Conservation (phyloP, 2,329 filamentous ascomycete genomes). For the Thermoascus crustaceus region DNA sequence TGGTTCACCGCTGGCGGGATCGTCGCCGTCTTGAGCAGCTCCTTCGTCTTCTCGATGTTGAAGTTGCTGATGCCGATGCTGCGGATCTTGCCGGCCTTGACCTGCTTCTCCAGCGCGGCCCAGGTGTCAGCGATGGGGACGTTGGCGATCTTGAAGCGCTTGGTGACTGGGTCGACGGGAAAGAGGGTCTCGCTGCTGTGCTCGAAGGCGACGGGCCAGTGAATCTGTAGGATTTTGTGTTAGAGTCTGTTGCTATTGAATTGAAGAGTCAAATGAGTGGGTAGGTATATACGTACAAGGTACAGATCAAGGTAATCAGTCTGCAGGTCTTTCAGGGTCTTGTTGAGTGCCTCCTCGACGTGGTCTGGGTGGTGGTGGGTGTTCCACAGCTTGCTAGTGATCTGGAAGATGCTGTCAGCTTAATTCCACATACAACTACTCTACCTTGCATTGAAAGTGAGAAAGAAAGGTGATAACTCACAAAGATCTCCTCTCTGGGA, state of each 20-base stretch:
- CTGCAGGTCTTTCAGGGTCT: conserved; percentile 43
- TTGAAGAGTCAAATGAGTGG: too few relatives aligned
- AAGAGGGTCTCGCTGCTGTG: conserved; percentile 11
- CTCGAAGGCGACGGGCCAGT: conserved; percentile 30
- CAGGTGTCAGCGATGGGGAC: conserved; percentile 37
- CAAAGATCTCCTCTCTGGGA: conserved; percentile 23
- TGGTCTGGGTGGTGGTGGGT: conserved; percentile 44
- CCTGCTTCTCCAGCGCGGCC: conserved; percentile 54
- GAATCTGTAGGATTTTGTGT: conserved; percentile 19
- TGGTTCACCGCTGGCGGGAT: conserved; percentile 21
- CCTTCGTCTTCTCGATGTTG: conserved; percentile 33
- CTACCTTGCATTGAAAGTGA: too few relatives aligned
- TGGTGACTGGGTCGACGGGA: conserved; percentile 12
- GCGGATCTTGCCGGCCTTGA: conserved; percentile 49
- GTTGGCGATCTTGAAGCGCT: conserved; percentile 13
- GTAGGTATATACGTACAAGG: conserved; percentile 27
- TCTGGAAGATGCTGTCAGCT: conserved; percentile 17
- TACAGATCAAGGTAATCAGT: conserved; percentile 49
- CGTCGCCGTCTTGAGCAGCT: conserved; percentile 24
- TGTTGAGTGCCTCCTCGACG: conserved; percentile 42
- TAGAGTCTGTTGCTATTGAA: not conserved
- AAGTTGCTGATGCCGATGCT: conserved; percentile 69
- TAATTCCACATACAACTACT: not conserved
- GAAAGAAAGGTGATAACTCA: conserved; percentile 15
- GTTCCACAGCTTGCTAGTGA: conserved; percentile 54